Conservation (phyloP, 345 rosid genomes). For the Acer saccharum region DNA sequence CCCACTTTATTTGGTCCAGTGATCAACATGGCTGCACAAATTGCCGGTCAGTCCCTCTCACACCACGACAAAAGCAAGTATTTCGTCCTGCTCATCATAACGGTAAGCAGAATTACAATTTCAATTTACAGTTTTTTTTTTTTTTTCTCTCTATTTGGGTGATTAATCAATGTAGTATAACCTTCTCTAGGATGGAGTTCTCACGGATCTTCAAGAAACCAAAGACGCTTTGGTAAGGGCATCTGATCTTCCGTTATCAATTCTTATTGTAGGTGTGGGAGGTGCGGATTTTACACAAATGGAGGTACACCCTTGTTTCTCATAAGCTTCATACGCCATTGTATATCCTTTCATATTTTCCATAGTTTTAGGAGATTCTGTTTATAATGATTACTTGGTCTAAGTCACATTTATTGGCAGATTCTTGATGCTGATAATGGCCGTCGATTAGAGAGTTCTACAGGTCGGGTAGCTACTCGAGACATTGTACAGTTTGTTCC, state of each 20-base stretch:
- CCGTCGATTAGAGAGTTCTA: slow-evolving; percentile 67
- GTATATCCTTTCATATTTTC: no score
- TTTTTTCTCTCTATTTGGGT: neutral
- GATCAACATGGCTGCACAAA: slow-evolving; percentile 59
- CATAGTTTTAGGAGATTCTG: no score
- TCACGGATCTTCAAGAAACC: slow-evolving; percentile 78
- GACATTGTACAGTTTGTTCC: slow-evolving; percentile 93
- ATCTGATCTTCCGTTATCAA: slow-evolving; percentile 90
- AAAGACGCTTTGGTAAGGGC: slow-evolving; percentile 78
- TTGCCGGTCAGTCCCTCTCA: slow-evolving; percentile 43
- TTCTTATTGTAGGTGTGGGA: slow-evolving; percentile 89
- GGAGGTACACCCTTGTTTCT: slow-evolving; percentile 59
- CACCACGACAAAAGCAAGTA: slow-evolving; percentile 32
- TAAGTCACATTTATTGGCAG: slow-evolving; percentile 32
- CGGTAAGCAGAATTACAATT: slow-evolving; percentile 34
- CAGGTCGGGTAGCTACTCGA: slow-evolving; percentile 74
- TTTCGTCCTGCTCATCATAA: slow-evolving; percentile 60
- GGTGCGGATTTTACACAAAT: slow-evolving; percentile 76
- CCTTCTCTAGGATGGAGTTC: slow-evolving; percentile 73
- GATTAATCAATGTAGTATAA: neutral
- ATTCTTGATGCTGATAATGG: slow-evolving; percentile 88
- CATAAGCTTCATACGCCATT: neutral
- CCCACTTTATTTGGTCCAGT: slow-evolving; percentile 72
- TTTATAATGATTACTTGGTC: no score
- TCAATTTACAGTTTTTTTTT: neutral